Evolutionary conservation across 129 eudicot species (phyloP).

Genomic region (Deinandra increscens): DNA sequence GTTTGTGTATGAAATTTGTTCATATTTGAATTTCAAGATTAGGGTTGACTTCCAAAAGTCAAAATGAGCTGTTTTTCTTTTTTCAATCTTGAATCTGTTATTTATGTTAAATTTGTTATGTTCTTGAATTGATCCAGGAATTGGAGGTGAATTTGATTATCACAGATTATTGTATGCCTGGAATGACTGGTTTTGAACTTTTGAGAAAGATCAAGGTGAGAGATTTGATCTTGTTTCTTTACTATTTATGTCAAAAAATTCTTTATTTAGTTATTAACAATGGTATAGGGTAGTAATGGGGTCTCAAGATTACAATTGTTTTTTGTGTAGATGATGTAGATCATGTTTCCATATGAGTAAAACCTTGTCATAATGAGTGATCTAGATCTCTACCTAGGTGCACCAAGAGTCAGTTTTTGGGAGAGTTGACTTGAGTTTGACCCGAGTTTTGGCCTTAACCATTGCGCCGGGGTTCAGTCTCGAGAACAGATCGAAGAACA

Average conservation of each 20-base stretch:
- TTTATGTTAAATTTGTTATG: constrained; percentile 8
- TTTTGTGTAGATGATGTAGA: background rate
- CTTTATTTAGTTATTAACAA: background rate
- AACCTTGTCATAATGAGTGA: constrained; percentile 2
- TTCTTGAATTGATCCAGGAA: constrained; percentile 34
- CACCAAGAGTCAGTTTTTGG: background rate
- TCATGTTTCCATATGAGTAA: background rate
- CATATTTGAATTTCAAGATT: background rate
- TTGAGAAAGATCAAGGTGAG: constrained; percentile 66
- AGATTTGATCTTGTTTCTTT: constrained; percentile 22
- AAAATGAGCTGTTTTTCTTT: constrained; percentile 4
- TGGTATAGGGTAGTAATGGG: no score
- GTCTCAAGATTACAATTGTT: no score
- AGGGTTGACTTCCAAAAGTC: constrained; percentile 25
- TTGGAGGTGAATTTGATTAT: constrained; percentile 63
- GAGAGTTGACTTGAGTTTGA: constrained; percentile 6
- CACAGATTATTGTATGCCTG: constrained; percentile 86
- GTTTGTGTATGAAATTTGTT: background rate
- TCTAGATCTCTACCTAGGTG: background rate
- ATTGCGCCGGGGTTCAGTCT: constrained; percentile 6
- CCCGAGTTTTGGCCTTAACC: background rate
- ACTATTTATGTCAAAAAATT: background rate
- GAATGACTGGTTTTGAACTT: constrained; percentile 72
- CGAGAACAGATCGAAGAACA: background rate
- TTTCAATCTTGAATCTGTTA: background rate